These are phyloP conservation scores for Ceratocystis harringtonii DNA, from an alignment of 2,329 filamentous ascomycete species.

Conservation along the genomic window DNA sequence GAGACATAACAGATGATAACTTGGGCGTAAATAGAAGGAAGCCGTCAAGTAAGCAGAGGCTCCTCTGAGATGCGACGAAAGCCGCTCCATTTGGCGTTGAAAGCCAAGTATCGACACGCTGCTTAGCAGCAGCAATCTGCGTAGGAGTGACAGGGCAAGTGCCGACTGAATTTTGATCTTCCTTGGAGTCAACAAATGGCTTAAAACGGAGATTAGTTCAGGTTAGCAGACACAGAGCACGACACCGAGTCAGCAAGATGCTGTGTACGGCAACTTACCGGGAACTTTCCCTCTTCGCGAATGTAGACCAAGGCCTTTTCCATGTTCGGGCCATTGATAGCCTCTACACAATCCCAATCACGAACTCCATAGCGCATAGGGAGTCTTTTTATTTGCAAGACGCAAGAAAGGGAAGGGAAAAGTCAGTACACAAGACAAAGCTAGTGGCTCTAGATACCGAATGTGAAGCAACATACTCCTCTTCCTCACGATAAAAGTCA, in stretches of 20 bases:
- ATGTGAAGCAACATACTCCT: constrained; percentile 36
- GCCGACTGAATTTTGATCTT: constrained; percentile 49
- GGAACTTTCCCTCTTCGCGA: constrained; percentile 48
- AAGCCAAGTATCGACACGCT: constrained; percentile 34
- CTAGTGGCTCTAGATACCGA: neutral
- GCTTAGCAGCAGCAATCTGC: constrained; percentile 32
- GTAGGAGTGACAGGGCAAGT: constrained; percentile 35
- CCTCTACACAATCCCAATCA: constrained; percentile 84
- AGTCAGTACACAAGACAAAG: no score
- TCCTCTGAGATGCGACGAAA: constrained; percentile 22
- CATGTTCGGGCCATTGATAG: constrained; percentile 59
- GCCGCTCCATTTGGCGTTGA: constrained; percentile 31
- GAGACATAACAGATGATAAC: constrained; percentile 39
- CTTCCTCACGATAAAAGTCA: constrained; percentile 81
- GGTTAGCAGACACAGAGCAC: neutral
- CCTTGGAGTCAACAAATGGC: constrained; percentile 27
- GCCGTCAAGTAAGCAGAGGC: constrained; percentile 67
- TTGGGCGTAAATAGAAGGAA: constrained; percentile 63
- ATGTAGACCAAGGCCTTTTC: constrained; percentile 54
- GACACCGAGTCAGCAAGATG: neutral
- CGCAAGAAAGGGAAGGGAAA: no score
- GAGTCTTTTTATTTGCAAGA: constrained; percentile 3
- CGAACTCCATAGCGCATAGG: constrained; percentile 38
- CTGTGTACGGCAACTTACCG: constrained; percentile 31
- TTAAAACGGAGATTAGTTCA: constrained; percentile 8